Conservation (phyloP, 1,284 basidiomycete species). For the Ganoderma boninense region DNA sequence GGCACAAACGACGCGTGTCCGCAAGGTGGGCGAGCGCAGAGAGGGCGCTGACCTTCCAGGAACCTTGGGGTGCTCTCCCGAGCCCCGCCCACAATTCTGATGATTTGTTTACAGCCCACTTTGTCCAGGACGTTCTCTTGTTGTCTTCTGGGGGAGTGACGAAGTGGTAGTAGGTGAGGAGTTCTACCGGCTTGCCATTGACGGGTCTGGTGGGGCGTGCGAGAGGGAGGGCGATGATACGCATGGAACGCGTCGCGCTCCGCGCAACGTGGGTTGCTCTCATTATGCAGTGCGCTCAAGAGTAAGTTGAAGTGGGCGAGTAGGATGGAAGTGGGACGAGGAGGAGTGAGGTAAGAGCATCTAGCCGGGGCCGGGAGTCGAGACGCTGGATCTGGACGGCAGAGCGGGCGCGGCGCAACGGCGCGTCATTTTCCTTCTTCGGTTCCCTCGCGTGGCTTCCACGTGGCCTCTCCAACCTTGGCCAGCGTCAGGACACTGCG, state of each 20-base stretch:
- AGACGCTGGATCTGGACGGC: slow-evolving; percentile 1
- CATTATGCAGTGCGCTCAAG: slow-evolving; percentile 7
- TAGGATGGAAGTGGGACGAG: not conserved
- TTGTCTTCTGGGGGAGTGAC: slow-evolving; percentile 41
- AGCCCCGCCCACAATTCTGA: slow-evolving; percentile 66
- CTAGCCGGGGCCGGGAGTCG: not conserved
- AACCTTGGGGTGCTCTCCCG: slow-evolving; percentile 66
- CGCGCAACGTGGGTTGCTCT: slow-evolving; percentile 24
- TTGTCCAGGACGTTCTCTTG: slow-evolving; percentile 39
- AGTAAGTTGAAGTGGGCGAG: not conserved
- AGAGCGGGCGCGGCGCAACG: slow-evolving; percentile 24
- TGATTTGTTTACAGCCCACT: slow-evolving; percentile 59
- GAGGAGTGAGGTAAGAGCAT: not conserved
- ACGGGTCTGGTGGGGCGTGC: slow-evolving; percentile 26
- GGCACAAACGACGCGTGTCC: not conserved
- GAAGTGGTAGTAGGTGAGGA: slow-evolving; percentile 59
- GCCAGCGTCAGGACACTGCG: too few relatives aligned
- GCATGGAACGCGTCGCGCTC: slow-evolving; percentile 46
- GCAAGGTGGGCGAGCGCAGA: not conserved
- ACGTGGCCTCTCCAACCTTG: slow-evolving; percentile 6
- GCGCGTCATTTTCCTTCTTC: slow-evolving; percentile 20
- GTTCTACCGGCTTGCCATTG: slow-evolving; percentile 31
- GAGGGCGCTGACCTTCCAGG: slow-evolving; percentile 66
- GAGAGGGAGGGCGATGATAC: slow-evolving; percentile 58
- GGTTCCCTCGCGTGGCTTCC: slow-evolving; percentile 17